Evolutionary conservation across 148 eudicot species (phyloP), one percentile per base, ranked within the genome.

Genomic region (Bassia scoparia): DNA sequence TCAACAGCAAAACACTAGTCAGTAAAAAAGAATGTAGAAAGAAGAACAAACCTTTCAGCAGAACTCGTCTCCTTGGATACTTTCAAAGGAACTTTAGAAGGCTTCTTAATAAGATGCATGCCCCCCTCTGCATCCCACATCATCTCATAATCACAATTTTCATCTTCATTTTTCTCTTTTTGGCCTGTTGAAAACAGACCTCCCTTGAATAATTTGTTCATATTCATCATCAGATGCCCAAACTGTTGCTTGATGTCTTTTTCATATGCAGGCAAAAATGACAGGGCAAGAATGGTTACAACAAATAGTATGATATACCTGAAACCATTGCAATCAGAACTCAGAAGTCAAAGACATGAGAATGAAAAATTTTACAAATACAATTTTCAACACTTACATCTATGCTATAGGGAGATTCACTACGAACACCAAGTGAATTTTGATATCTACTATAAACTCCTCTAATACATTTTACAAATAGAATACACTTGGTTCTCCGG

Each of bases 91-190:
- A 71, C 72, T 50, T 80, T 76, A 6, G 34, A 29, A 58, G 87
- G 31, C 86, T 84, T 91, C 82, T 84, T 91, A 71, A 94, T 82
- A 35, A 94, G 91, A 82, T 94, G 98, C 96, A 94, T 86, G 23
- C 89, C 77, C 26, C 98, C 98, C 81, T 94, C 96, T 17, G 98
- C 96, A 87, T 89, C 98, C 98, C 98, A 94, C 67, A 94, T 71
- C 96, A 84, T 87, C 71, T 91, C 97, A 79, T 89, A 94, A 61
- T 91, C 98, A 59, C 84, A 79, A 43, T 88, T 83, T 61, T 91
- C 98, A 76, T 94, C 98, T 52, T 94, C 98, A 78, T 73, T 86
- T 88, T 94, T 94, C 86, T 83, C 91, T 83, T 94, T 94, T 10
- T 61, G 60, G 9, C 46, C 77, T 69, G 76, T 78, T 66, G 76